Evolutionary conservation across 257 asterid genomes (phyloP), one percentile per base, ranked within the genome.

Genomic region (Solanum bukasovii): DNA sequence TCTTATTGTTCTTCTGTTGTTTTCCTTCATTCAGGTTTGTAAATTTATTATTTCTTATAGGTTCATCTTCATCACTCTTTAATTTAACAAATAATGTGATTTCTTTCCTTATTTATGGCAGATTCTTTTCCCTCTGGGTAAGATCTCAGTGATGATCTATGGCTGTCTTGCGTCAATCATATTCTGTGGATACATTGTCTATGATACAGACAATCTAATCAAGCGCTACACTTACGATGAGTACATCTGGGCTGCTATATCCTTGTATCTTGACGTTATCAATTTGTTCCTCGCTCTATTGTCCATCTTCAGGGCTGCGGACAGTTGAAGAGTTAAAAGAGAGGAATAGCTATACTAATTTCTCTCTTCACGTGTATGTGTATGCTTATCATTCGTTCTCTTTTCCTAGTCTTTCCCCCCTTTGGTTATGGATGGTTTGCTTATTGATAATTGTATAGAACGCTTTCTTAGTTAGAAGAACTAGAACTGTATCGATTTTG

Each of bases 181-280:
- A 59, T 90, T 92, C 87, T 91, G 92, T 83, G 93, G 91, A 2
- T 94, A 90, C 93, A 90, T 95, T 31, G 71, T 95, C 23, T 91
- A 79, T 8, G 95, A 95, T 65, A 93, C 98, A 0, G 91, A 90
- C 61, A 87, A 81, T 56, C 59, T 93, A 89, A 94, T 94, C 92
- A 91, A 91, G 89, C 91, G 93, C 20, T 79, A 91, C 85, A 34
- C 91, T 6, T 93, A 93, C 27, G 95, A 94, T 27, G 89, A 94
- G 8, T 93, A 92, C 87, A 94, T 95, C 23, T 93, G 94, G 98
- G 98, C 98, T 73, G 79, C 96, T 5, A 61, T 93, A 21, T 4
- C 88, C 7, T 88, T 93, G 87, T 94, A 94, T 84, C 86, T 95
- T 31, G 98, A 95, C 74, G 70, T 95, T 89, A 85, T 93, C 88